Base-by-base conservation (phyloP, 1,284 basidiomycete species). In the Ustanciosporium gigantosporum region DNA sequence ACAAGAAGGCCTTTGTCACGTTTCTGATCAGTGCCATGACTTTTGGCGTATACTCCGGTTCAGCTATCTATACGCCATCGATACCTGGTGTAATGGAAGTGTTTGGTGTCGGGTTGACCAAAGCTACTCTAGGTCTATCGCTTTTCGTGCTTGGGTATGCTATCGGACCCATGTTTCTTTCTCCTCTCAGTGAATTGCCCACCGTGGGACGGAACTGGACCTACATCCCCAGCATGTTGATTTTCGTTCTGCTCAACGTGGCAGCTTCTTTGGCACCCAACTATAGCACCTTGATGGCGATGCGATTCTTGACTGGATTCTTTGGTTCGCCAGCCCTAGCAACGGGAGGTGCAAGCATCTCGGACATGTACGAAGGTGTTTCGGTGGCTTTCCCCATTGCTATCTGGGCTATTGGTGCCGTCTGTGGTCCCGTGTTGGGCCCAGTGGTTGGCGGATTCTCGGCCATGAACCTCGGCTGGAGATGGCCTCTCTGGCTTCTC, bases 61-160 rank as follows among this genome's bases (percentile, higher is more conserved):
- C 59, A 14, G 50, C 49, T 14, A 60, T 72, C 40, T 56, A 65
- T 36, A 49, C 59, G 1, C 49, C 41, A 3, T 73, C 67, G 4
- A 76, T 70, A 60, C 67, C 62, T 1, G 68, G 70, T 25, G 45
- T 68, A 23, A 81, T 84, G 34, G 52, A 70, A 9, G 82, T 86
- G 7, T 88, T 89, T 59, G 77, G 82, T 44, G 83, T 89, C 25
- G 80, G 82, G 1, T 81, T 82, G 31, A 83, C 85, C 59, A 85
- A 89, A 56, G 86, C 89, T 1, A 85, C 88, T 75, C 82, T 91
- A 8, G 82, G 83, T 2, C 82, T 91, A 25, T 87, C 85, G 46
- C 72, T 90, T 6, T 91, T 86, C 43, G 80, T 83, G 5, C 53
- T 75, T 13, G 86, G 85, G 0, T 56, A 69, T 8, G 68, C 45